Evolutionary conservation across 2,329 filamentous ascomycete species (phyloP).

Genomic region (Fusarium keratoplasticum): DNA sequence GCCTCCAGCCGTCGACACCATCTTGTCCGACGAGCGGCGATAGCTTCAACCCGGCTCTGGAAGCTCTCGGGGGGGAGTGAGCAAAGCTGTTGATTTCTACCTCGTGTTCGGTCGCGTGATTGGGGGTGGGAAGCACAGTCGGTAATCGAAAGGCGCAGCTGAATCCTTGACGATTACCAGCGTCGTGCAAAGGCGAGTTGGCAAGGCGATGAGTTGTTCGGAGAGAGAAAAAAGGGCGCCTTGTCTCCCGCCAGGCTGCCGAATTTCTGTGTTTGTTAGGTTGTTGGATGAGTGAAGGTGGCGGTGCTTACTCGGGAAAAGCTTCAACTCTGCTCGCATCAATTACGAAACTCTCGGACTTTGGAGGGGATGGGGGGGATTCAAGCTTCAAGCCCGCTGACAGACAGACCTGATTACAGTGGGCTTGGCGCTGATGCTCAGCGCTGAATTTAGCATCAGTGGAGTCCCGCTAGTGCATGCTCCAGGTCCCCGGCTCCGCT

Average conservation of each 20-base stretch:
- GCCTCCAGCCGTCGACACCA: conserved; percentile 71
- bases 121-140: not conserved
- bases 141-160: not conserved
- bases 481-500: not conserved
- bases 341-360: not conserved
- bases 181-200: not conserved
- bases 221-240: not conserved
- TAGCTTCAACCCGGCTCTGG: conserved; percentile 4
- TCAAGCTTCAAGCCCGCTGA: conserved; percentile 6
- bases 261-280: not conserved
- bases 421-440: conserved; percentile 26
- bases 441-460: conserved; percentile 32
- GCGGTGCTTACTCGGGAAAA: conserved; percentile 20
- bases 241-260: not conserved
- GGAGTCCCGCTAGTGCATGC: not conserved
- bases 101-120: conserved; percentile 19
- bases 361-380: not conserved
- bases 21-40: conserved; percentile 45
- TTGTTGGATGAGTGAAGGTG: conserved; percentile 20
- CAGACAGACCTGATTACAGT: conserved; percentile 23
- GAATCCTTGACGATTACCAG: not conserved
- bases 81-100: not conserved
- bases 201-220: not conserved
- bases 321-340: not conserved
- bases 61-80: not conserved